Conservation (phyloP, 225 moss, liverwort and hornwort genomes). For the Polytrichum commune region DNA sequence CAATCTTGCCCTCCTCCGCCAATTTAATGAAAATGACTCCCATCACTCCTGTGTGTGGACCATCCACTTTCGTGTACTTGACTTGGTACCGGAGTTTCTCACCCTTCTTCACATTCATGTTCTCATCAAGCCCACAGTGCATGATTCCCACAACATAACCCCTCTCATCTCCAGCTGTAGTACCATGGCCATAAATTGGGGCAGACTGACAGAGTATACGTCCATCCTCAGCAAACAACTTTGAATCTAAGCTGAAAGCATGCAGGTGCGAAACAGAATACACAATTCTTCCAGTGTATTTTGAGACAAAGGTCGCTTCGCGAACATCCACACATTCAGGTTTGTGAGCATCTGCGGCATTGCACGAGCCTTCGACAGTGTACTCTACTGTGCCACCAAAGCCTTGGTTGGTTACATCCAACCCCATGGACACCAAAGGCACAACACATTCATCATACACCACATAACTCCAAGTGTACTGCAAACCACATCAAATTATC, state of each 20-base stretch:
- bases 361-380: constrained; percentile 22
- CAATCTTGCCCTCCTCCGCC: constrained; percentile 9
- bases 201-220: constrained; percentile 35
- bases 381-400: constrained; percentile 16
- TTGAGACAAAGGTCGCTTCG: not conserved
- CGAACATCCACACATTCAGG: constrained; percentile 40
- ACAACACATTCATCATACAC: constrained; percentile 28
- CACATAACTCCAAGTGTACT: constrained; percentile 46
- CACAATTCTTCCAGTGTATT: constrained; percentile 18
- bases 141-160: constrained; percentile 42
- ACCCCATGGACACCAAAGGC: not conserved
- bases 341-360: constrained; percentile 16
- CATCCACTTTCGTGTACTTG: constrained; percentile 31
- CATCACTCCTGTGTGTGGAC: constrained; percentile 59
- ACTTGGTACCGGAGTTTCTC: constrained; percentile 41
- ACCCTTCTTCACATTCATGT: constrained; percentile 26
- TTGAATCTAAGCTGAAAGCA: constrained; percentile 31
- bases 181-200: constrained; percentile 52
- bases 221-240: constrained; percentile 47
- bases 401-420: constrained; percentile 21
- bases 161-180: constrained; percentile 35
- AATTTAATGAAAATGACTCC: constrained; percentile 29
- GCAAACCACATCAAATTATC: not conserved
- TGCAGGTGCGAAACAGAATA: constrained; percentile 42
- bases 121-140: constrained; percentile 22